Evolutionary conservation across 306 rosid species (phyloP), one percentile per base, ranked within the genome.

Genomic region (Mucuna pruriens): DNA sequence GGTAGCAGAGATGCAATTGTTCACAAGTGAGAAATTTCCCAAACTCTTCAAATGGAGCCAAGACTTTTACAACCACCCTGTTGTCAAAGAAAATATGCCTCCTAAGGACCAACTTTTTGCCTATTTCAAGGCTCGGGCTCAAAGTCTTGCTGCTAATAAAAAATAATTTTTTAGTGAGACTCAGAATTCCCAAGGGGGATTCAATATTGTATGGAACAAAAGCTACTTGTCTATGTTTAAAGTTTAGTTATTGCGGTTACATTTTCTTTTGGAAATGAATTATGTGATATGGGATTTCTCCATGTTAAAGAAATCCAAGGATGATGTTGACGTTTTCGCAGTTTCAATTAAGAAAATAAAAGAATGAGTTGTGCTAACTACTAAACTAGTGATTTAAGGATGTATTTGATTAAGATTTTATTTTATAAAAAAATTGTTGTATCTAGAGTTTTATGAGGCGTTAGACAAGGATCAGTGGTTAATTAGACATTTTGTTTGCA

Each of bases 11-110:
- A 1, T 85, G n/a, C 45, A 85, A 54, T 16, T 88, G 26, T 22
- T 92, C 15, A 84, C 60, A 5, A 57, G 40, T 55, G 88, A 87
- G 23, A 84, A 79, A 19, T 79, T 84, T 63, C 90, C 92, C 3
- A 78, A 75, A 29, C 84, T 85, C 0, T 74, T 73, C 11, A 49
- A 76, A 20, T 92, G 91, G 94, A 83, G 74, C 19, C 49, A 87
- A 33, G 88, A 87, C 6, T 73, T 80, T 23, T 64, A 49, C 8
- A 81, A 38, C 16, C 89, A 78, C 26, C 72, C 55, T 13, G 9
- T 49, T 17, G 79, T 89, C 61, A 84, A 84, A 36, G 76, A 87
- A 67, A 45, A 0, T 40, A 19, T 84, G 17, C 91, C 92, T 72
- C 76, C 85, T 1, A 90, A 45, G 40, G 85, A 87, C 0, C 73